A percentile compares a stretch with the other conserved stretches of the same genome.
phyloP scores from a whole-genome alignment of 2,329 filamentous ascomycete species.

The Alternaria ethzedia region DNA sequence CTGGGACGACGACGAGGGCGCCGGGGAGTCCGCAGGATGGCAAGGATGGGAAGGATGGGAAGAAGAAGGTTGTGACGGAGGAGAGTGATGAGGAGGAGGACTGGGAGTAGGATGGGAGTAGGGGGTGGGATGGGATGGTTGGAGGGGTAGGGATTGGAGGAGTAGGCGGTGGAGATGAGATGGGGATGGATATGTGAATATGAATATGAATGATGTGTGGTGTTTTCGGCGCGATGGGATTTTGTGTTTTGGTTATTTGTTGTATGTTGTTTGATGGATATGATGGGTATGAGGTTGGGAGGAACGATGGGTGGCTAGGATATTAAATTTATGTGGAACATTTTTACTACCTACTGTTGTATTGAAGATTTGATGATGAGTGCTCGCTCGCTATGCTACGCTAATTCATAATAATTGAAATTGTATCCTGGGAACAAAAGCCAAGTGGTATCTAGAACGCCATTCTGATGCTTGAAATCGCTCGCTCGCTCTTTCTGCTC shows the following conservation, averaged over 20 bases:
- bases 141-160: background rate
- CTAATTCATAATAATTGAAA: background rate
- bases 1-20: conserved; percentile 76
- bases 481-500: too few species aligned
- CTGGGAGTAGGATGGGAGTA: conserved; percentile 65
- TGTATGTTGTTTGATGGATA: background rate
- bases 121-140: background rate
- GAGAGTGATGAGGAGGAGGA: conserved; percentile 74
- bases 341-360: background rate
- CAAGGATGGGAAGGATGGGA: conserved; percentile 60
- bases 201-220: background rate
- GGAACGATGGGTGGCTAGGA: too few species aligned
- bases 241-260: background rate
- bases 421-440: background rate
- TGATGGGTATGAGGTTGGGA: too few species aligned
- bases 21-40: conserved; percentile 68
- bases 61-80: conserved; percentile 53
- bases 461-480: background rate
- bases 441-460: conserved; percentile 10
- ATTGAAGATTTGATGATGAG: background rate
- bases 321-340: too few species aligned
- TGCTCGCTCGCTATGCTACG: conserved; percentile 2
- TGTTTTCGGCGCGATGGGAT: background rate
- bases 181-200: background rate
- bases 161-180: too few species aligned